These are phyloP conservation scores for Candida patagonica DNA, from an alignment of 805 yeast species.

Conservation along the genomic window DNA sequence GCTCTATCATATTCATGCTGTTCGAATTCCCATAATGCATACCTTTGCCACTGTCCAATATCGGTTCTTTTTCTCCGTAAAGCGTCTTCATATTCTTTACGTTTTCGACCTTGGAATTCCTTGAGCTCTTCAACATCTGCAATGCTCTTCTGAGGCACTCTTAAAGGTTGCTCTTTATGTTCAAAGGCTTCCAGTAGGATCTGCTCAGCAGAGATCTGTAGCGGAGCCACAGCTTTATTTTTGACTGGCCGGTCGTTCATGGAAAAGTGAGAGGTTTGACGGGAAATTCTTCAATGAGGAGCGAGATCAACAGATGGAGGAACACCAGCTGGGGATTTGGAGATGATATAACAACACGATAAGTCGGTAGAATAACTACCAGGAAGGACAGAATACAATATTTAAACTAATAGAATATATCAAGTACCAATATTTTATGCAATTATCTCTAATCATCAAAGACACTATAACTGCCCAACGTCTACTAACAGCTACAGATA, in stretches of 20 bases:
- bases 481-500: too few species aligned
- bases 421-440: too few species aligned
- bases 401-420: too few species aligned
- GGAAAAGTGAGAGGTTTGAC: background rate
- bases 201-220: slow-evolving; percentile 57
- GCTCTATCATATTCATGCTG: slow-evolving; percentile 74
- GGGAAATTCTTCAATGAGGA: too few species aligned
- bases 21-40: slow-evolving; percentile 79
- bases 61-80: slow-evolving; percentile 74
- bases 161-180: slow-evolving; percentile 33
- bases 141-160: slow-evolving; percentile 37
- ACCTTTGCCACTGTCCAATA: slow-evolving; percentile 82
- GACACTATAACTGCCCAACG: too few species aligned
- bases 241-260: slow-evolving; percentile 21
- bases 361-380: too few species aligned
- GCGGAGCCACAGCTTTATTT: slow-evolving; percentile 37
- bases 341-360: too few species aligned
- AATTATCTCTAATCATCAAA: too few species aligned
- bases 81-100: slow-evolving; percentile 82
- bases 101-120: slow-evolving; percentile 64
- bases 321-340: too few species aligned
- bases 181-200: slow-evolving; percentile 55
- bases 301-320: too few species aligned
- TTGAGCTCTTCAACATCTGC: slow-evolving; percentile 72
- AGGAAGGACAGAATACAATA: too few species aligned